phyloP scores from a whole-genome alignment of 306 rosid genomes.

The Begonia peltatifolia region DNA sequence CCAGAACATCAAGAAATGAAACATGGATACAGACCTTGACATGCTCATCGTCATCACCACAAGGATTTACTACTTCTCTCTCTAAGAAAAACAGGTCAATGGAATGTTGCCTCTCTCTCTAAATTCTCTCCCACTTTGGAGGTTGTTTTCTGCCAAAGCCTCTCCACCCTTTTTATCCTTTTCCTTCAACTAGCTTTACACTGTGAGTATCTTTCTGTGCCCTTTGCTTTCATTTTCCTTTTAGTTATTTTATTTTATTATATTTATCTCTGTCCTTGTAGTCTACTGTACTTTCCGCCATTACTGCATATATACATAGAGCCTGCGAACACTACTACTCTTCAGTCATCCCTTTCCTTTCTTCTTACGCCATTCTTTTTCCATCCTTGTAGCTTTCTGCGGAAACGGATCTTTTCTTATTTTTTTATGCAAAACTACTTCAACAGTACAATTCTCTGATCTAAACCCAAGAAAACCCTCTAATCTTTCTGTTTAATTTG shows the following conservation, averaged over 20 bases:
- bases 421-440: background rate
- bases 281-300: constrained; percentile 22
- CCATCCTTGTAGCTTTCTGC: constrained; percentile 44
- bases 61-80: too few relatives aligned
- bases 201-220: background rate
- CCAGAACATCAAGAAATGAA: too few relatives aligned
- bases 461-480: too few relatives aligned
- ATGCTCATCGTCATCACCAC: too few relatives aligned
- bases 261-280: constrained; percentile 20
- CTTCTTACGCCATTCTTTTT: constrained; percentile 61
- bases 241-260: constrained; percentile 12
- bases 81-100: too few relatives aligned
- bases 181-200: background rate
- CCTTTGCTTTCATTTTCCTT: background rate
- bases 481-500: too few relatives aligned
- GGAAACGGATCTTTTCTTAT: constrained; percentile 9
- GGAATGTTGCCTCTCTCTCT: background rate
- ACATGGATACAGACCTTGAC: too few relatives aligned
- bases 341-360: constrained; percentile 44
- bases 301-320: constrained; percentile 35
- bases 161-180: background rate
- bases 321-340: constrained; percentile 15
- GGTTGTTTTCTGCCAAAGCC: too few relatives aligned
- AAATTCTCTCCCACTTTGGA: too few relatives aligned
- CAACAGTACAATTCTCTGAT: too few relatives aligned